Evolutionary conservation across 192 early-diverging fungal genomes (phyloP).

Genomic region (Rhizophagus clarus): DNA sequence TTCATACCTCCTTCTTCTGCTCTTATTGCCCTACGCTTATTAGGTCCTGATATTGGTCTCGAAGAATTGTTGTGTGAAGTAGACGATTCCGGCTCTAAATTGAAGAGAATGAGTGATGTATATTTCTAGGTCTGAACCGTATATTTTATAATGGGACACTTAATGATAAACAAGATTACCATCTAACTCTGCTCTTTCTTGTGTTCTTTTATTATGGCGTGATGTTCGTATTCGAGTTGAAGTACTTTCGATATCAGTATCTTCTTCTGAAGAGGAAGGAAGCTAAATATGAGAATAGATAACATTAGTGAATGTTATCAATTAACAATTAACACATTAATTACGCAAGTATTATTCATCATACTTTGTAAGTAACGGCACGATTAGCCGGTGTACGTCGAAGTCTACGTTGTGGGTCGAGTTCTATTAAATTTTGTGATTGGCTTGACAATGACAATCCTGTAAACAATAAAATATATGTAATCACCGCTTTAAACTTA

Average conservation of each 20-base stretch:
- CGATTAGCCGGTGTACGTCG: no score
- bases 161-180: background rate
- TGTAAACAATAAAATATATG: background rate
- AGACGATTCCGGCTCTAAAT: background rate
- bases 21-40: background rate
- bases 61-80: background rate
- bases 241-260: background rate
- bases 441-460: background rate
- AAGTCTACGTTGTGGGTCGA: no score
- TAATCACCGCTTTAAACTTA: background rate
- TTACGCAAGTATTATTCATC: no score
- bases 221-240: background rate
- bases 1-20: background rate
- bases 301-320: no score
- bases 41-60: background rate
- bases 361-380: no score
- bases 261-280: no score
- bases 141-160: background rate
- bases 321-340: no score
- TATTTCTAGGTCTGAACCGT: background rate
- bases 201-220: background rate
- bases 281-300: no score
- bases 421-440: background rate
- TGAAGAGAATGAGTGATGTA: background rate
- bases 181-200: background rate